Base-by-base conservation (phyloP, 225 moss, liverwort and hornwort species). In the Pseudisothecium myosuroides region DNA sequence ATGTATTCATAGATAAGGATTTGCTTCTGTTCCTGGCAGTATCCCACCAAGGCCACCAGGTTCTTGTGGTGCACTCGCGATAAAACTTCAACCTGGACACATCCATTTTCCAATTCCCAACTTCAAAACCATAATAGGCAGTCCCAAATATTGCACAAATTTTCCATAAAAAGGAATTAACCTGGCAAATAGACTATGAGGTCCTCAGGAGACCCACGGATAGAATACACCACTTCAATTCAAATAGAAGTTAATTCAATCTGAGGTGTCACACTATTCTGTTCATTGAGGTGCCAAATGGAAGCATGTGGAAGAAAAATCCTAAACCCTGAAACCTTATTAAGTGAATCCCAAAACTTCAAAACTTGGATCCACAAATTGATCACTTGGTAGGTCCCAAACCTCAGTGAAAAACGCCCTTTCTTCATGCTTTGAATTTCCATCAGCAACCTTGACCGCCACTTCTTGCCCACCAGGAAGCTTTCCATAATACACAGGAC, bases 31-130 rank as follows among this genome's bases (percentile, higher is more conserved):
- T 93, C 91, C 27, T 92, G 87, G 81, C 95, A 95, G 43, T 95
- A 76, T 61, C 96, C 96, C 76, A 94, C 74, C 55, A 96, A 91
- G n/a, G 83, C 75, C 23, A 96, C 95, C 52, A 96, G 82, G 64
- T 96, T 93, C 81, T 90, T 89, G 72, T 96, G 96, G 77, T 94
- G 94, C 47, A 95, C 93, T 54, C 89, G 92, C 15, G 94, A 95
- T 41, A 96, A 89, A 37, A 96, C 90, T 49, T 89, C 90, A 14
- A 96, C 92, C 96, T 95, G 61, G 3, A 65, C 1, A 4, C 73
- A 85, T 45, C 27, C 28, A 74, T 5, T 23, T 13, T 23, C 14
- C 31, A 64, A 34, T 8, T 50, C 43, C 43, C 77, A 55, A 72
- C 8, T 28, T 83, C 55, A 41, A 45, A 72, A 88, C 5, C 63